A percentile compares a stretch with the other conserved stretches of the same genome.
Conservation (phyloP, 2,329 filamentous ascomycete species). For the Berkeleyomyces basicola region DNA sequence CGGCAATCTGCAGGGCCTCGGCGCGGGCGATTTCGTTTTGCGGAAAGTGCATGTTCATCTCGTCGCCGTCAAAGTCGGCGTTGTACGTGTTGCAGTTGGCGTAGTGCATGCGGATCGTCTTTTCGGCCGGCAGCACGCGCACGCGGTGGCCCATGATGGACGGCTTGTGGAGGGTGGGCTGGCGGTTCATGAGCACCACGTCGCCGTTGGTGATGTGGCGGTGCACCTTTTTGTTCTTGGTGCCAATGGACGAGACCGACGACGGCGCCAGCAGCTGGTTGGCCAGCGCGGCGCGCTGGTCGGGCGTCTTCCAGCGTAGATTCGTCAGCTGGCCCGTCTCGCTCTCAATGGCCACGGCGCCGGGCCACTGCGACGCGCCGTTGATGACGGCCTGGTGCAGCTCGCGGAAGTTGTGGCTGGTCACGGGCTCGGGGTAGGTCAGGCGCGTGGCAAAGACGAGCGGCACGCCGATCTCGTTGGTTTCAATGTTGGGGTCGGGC, state of each 20-base stretch:
- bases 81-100: slow-evolving; percentile 99
- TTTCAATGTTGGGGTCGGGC: slow-evolving; percentile 95
- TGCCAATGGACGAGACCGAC: slow-evolving; percentile 53
- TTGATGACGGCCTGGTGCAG: slow-evolving; percentile 94
- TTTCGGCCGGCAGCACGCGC: slow-evolving; percentile 79
- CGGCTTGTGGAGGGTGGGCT: slow-evolving; percentile 93
- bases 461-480: slow-evolving; percentile 94
- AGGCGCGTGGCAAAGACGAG: slow-evolving; percentile 95
- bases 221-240: slow-evolving; percentile 88
- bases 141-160: slow-evolving; percentile 98
- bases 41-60: slow-evolving; percentile 99
- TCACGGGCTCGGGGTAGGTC: slow-evolving; percentile 93
- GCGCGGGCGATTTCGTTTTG: slow-evolving; percentile 90
- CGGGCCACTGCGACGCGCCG: slow-evolving; percentile 83
- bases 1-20: slow-evolving; percentile 82
- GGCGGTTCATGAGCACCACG: slow-evolving; percentile 95
- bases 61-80: slow-evolving; percentile 96
- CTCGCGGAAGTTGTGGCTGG: slow-evolving; percentile 90
- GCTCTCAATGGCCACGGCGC: slow-evolving; percentile 85
- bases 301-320: slow-evolving; percentile 68
- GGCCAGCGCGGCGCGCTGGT: slow-evolving; percentile 76
- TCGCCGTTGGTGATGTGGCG: slow-evolving; percentile 92
- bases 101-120: slow-evolving; percentile 98
- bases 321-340: slow-evolving; percentile 86
- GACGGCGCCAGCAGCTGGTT: slow-evolving; percentile 85